These are phyloP conservation scores for Coemansia brasiliensis DNA, from an alignment of 192 early-diverging fungal genomes.

Conservation along the genomic window DNA sequence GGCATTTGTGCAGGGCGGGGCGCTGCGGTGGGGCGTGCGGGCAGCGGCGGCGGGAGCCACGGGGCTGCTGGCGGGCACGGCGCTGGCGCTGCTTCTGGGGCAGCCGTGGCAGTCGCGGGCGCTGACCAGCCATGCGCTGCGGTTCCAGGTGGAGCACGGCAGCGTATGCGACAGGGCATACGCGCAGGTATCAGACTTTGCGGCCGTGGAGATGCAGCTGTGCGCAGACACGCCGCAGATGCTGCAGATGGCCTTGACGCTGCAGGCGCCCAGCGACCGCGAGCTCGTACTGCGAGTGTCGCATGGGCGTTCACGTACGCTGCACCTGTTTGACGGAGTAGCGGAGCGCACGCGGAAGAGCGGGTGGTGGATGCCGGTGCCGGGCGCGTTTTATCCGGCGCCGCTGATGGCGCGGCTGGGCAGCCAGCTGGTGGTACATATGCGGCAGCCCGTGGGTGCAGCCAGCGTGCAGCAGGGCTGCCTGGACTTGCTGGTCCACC, in stretches of 20 bases:
- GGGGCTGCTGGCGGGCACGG: conserved; percentile 14
- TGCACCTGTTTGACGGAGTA: conserved; percentile 37
- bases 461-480: conserved; percentile 16
- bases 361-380: conserved; percentile 35
- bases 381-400: conserved; percentile 43
- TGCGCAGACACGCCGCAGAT: conserved; percentile 24
- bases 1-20: conserved; percentile 12
- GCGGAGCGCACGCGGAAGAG: conserved; percentile 14
- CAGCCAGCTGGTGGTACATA: conserved; percentile 19
- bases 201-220: conserved; percentile 18
- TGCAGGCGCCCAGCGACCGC: conserved; percentile 23
- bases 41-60: neutral
- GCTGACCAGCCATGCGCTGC: neutral
- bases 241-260: conserved; percentile 11
- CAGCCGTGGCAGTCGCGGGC: conserved; percentile 42
- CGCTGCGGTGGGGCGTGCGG: conserved; percentile 19
- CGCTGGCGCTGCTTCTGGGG: conserved; percentile 10
- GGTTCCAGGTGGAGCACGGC: conserved; percentile 7
- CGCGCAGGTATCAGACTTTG: conserved; percentile 5
- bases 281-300: conserved; percentile 35
- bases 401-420: conserved; percentile 29
- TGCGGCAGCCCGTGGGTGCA: conserved; percentile 38
- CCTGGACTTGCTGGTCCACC: conserved; percentile 40
- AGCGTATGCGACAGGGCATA: conserved; percentile 25
- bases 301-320: conserved; percentile 1